Conservation (phyloP, 441 rosid species). For the Heliophila coronopifolia region DNA sequence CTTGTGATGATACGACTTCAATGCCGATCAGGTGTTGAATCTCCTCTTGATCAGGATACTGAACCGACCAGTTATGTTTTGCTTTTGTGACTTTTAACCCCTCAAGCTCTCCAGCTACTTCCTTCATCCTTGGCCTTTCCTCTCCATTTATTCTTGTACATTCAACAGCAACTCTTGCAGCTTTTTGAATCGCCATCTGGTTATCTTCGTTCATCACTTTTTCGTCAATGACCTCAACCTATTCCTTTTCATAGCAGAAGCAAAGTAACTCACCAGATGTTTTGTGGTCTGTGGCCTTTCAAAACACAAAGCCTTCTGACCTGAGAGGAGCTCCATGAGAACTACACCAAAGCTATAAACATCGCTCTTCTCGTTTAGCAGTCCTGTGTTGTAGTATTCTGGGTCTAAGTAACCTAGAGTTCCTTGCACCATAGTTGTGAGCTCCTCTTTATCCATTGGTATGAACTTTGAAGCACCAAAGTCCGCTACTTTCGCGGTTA, state of each 20-base stretch:
- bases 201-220: not conserved
- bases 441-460: slow-evolving; percentile 22
- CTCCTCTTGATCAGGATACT: not conserved
- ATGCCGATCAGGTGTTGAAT: not conserved
- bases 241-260: not conserved
- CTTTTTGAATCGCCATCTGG: not conserved
- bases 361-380: slow-evolving; percentile 14
- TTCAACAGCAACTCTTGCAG: not conserved
- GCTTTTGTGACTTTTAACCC: not conserved
- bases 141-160: not conserved
- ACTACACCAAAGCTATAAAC: slow-evolving; percentile 25
- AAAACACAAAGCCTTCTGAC: slow-evolving; percentile 18
- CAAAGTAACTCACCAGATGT: slow-evolving; percentile 14
- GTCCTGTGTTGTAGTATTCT: slow-evolving; percentile 15
- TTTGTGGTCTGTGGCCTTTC: not conserved
- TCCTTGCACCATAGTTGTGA: slow-evolving; percentile 25
- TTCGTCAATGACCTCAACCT: not conserved
- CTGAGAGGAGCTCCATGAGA: slow-evolving; percentile 18
- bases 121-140: slow-evolving; percentile 10
- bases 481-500: slow-evolving; percentile 26
- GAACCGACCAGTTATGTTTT: not conserved
- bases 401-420: slow-evolving; percentile 18
- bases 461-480: slow-evolving; percentile 25
- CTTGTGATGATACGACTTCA: not conserved
- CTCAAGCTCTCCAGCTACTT: slow-evolving; percentile 2